Percentiles rank a stretch among this genome's conserved stretches.
phyloP scores from a whole-genome alignment of 768 basidiomycete genomes.

The Pleurotus ostreatus region DNA sequence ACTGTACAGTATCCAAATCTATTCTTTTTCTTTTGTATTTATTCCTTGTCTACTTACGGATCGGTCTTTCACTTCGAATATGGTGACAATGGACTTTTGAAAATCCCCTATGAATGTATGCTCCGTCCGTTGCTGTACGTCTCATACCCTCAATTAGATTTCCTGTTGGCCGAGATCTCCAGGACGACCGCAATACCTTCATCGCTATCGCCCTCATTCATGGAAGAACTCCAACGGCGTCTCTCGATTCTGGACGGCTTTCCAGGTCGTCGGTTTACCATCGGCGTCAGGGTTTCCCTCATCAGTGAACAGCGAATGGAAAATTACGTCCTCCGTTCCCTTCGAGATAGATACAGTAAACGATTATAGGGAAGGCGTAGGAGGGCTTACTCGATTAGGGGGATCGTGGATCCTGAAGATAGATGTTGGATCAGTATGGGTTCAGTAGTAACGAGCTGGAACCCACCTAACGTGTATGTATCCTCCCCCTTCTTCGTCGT shows the following conservation, averaged over 20 bases:
- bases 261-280: conserved; percentile 51
- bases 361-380: neutral
- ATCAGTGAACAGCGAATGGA: conserved; percentile 70
- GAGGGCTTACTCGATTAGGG: conserved; percentile 53
- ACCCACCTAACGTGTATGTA: conserved; percentile 68
- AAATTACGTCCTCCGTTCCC: conserved; percentile 62
- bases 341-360: conserved; percentile 21
- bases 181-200: no score
- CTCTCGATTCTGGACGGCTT: conserved; percentile 58
- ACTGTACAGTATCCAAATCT: neutral
- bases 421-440: conserved; percentile 5
- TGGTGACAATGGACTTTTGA: conserved; percentile 8
- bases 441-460: conserved; percentile 4
- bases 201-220: conserved; percentile 35
- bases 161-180: neutral
- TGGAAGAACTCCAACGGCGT: conserved; percentile 69
- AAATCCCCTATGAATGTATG: conserved; percentile 6
- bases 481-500: conserved; percentile 59
- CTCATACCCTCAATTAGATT: conserved; percentile 13
- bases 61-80: conserved; percentile 8
- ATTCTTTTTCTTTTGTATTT: conserved; percentile 6
- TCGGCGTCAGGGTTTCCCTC: conserved; percentile 45
- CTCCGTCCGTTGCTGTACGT: conserved; percentile 2
- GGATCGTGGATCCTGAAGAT: conserved; percentile 65
- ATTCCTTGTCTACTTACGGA: conserved; percentile 8